Evolutionary conservation across 768 basidiomycete species (phyloP), one percentile per base, ranked within the genome.

Genomic region (Tephrocybe sp.): DNA sequence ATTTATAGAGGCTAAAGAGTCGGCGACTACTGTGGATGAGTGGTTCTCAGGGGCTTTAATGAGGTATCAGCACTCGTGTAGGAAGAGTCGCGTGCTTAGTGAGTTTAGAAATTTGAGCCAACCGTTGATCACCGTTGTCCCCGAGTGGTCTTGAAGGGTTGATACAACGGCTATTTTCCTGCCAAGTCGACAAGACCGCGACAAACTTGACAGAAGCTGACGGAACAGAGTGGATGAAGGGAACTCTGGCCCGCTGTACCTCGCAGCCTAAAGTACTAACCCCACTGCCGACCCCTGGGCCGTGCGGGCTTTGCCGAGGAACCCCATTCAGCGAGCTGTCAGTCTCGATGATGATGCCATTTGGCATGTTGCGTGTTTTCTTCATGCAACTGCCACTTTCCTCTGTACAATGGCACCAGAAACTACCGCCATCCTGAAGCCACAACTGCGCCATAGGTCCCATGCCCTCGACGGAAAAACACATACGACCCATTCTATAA

Each of bases 391-490:
- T 4, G 38, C 30, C 34, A 42, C 21, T 11, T 18, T 18, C 43
- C 17, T 41, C 30, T 9, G n/a, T 28, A n/a, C 21, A 44, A 54
- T 54, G 56, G 38, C 47, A 3, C 51, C 45, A 12, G 44, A 51
- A 18, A 51, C 44, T 5, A 49, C 52, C 4, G 36, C 57, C 6
- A 23, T 42, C 3, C 11, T 44, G 4, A 28, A 50, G 15, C 17
- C 18, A 4, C 51, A 61, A 38, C 58, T 70, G 32, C 61, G 69
- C 41, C 65, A 62, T 23, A 50, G 69, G 33, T 56, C 59, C 41
- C 55, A 65, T 21, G 51, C 62, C 20, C 61, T 70, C 9, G 61
- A 68, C 33, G 53, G 61, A n/a, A 49, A 37, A 21, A 26, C 44
- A 11, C 47, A 38, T 30, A 42, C 40, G 4, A 55, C 47, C 18